These are phyloP conservation scores for Gaertneriomyces semiglobifer DNA, from an alignment of 192 early-diverging fungal genomes.

Conservation along the genomic window DNA sequence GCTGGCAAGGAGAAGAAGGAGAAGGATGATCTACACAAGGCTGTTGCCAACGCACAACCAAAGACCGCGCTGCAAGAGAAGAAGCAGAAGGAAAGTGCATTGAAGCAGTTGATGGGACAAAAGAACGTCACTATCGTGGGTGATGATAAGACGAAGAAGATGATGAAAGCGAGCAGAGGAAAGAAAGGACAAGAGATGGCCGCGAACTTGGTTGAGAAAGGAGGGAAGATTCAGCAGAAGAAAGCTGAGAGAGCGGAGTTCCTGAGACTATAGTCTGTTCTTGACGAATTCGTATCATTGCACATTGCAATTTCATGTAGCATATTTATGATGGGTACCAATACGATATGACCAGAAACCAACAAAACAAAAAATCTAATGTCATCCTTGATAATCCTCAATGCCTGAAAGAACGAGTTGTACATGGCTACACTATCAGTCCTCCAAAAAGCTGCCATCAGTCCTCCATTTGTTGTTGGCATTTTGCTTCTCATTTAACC, in stretches of 20 bases:
- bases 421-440: too few relatives aligned
- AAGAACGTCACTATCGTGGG: conserved; percentile 57
- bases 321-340: neutral
- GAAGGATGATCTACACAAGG: conserved; percentile 36
- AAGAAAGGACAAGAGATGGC: conserved; percentile 37
- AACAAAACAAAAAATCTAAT: too few relatives aligned
- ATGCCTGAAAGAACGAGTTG: too few relatives aligned
- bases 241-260: conserved; percentile 25
- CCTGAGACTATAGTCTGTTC: conserved; percentile 26
- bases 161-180: conserved; percentile 32
- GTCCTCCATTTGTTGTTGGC: too few relatives aligned
- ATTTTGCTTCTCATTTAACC: conserved; percentile 8
- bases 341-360: too few relatives aligned
- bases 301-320: neutral
- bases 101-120: conserved; percentile 63
- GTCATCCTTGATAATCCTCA: too few relatives aligned
- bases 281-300: neutral
- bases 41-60: conserved; percentile 45
- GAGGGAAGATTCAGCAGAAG: conserved; percentile 40
- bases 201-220: conserved; percentile 44
- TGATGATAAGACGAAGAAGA: conserved; percentile 43
- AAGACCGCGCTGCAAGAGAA: conserved; percentile 15
- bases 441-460: too few relatives aligned
- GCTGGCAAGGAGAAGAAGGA: conserved; percentile 60
- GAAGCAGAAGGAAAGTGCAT: conserved; percentile 55